phyloP scores from a whole-genome alignment of 2,329 filamentous ascomycete genomes.

The Colletotrichum liaoningense region DNA sequence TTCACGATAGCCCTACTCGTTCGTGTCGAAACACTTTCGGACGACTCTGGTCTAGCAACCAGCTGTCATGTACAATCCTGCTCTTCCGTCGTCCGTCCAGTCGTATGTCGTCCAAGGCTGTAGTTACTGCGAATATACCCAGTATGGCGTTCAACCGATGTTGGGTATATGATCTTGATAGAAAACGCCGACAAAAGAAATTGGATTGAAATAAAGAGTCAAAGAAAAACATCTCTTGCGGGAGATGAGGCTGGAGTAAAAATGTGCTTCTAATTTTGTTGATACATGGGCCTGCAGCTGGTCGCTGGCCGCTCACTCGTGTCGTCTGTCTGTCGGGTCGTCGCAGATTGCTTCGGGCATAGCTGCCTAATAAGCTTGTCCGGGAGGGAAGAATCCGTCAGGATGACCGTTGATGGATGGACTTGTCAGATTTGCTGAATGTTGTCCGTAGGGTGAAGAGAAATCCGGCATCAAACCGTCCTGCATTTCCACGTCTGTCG shows the following conservation, averaged over 20 bases:
- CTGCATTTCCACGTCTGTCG: slow-evolving; percentile 48
- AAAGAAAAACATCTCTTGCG: slow-evolving; percentile 24
- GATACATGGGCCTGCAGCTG: background rate
- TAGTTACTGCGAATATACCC: background rate
- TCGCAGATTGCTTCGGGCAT: background rate
- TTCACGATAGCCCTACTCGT: background rate
- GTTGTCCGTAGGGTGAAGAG: slow-evolving; percentile 32
- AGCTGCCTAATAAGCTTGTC: slow-evolving; percentile 25
- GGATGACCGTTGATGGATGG: slow-evolving; percentile 19
- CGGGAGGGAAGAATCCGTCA: slow-evolving; percentile 26
- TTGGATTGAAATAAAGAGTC: background rate
- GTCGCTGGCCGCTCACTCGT: background rate
- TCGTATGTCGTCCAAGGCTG: slow-evolving; percentile 6
- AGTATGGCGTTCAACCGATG: slow-evolving; percentile 18
- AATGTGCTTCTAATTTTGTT: slow-evolving; percentile 5
- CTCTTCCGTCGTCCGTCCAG: background rate
- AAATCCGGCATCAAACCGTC: slow-evolving; percentile 46
- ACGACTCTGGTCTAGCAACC: background rate
- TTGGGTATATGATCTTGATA: slow-evolving; percentile 33
- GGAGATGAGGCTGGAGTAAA: slow-evolving; percentile 12
- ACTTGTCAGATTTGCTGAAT: slow-evolving; percentile 19
- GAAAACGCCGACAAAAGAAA: slow-evolving; percentile 20
- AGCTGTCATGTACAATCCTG: slow-evolving; percentile 22
- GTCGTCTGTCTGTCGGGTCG: background rate
- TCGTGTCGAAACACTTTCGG: slow-evolving; percentile 6